Percentiles rank a stretch among this genome's conserved stretches.
Conservation (phyloP, 257 asterid genomes). For the Forsythia suspensa region DNA sequence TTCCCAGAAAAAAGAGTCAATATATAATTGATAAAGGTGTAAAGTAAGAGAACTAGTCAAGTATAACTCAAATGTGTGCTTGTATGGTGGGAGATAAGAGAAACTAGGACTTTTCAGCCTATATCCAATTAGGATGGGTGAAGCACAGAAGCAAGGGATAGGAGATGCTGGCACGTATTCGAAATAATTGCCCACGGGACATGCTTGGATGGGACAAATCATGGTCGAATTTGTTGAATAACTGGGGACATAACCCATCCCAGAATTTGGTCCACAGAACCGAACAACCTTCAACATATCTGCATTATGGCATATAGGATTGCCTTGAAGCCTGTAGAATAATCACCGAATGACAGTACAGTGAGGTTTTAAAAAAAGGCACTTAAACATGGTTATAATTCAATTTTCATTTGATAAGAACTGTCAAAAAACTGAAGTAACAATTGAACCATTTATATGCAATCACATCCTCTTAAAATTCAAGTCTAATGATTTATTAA, state of each 20-base stretch:
- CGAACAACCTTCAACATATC: constrained; percentile 28
- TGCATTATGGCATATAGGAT: constrained; percentile 42
- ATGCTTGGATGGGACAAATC: constrained; percentile 36
- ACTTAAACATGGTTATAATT: not conserved
- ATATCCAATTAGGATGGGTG: constrained; percentile 52
- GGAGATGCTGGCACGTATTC: constrained; percentile 48
- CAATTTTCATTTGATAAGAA: not conserved
- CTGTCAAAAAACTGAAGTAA: not conserved
- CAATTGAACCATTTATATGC: not conserved
- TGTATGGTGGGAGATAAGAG: constrained; percentile 42
- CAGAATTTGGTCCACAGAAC: constrained; percentile 35
- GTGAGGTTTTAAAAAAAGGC: not conserved
- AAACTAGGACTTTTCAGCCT: constrained; percentile 56
- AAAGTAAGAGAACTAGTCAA: constrained; percentile 35
- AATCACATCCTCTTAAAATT: not conserved
- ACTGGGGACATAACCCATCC: constrained; percentile 15
- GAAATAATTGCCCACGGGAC: constrained; percentile 42
- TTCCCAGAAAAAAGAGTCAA: constrained; percentile 45
- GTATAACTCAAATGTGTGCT: constrained; percentile 30
- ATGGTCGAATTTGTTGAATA: constrained; percentile 17
- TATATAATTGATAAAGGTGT: constrained; percentile 33
- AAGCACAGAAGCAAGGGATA: constrained; percentile 47
- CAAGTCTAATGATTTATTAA: not conserved
- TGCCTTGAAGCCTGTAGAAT: constrained; percentile 37
- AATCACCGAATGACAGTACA: constrained; percentile 16